Evolutionary conservation across 495 filamentous ascomycete species (phyloP), one percentile per base, ranked within the genome.

Genomic region (Xylaria nigripes): DNA sequence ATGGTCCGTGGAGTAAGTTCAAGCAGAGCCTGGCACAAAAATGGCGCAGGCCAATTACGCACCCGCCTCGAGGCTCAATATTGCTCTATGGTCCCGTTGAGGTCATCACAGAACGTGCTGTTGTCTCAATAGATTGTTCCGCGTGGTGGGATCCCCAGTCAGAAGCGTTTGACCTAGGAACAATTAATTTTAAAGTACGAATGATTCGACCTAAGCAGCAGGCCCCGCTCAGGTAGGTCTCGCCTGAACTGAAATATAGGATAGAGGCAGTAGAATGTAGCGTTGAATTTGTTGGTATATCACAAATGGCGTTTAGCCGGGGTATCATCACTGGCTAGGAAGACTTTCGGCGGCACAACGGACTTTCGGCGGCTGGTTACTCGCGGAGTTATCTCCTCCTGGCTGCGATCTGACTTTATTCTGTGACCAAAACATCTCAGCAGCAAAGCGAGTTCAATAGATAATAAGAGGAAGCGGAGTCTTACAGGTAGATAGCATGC

Each of bases 51-150:
- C 58, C 68, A n/a, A 46, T 32, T 12, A 48, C 63, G 2, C 66
- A 77, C 23, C 77, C 83, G 32, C 82, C 79, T 9, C 76, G 83
- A 22, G 88, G 88, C 2, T 76, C 76, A 22, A 78, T 91, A 47
- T 65, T 78, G 15, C 72, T 92, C 19, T 69, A 68, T 18, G 88
- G 88, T 0, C 69, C 87, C 1, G 77, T 94, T 0, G 83, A 85
- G 49, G 45, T 92, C 1, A 71, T 76, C 25, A 81, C 85, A 1
- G 63, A 77, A 0, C 78, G 71, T 46, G 83, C 57, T 6, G 48
- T 52, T 21, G 13, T 73, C 18, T 61, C 61, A 2, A 18, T 73
- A 13, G 69, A 71, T 34, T 63, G 61, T 0, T 1, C 9, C 4
- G 60, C 50, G 10, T 67, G 55, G 48, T 67, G 64, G 64, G 58